phyloP scores from a whole-genome alignment of 441 rosid genomes.

The Brassica hybrid region DNA sequence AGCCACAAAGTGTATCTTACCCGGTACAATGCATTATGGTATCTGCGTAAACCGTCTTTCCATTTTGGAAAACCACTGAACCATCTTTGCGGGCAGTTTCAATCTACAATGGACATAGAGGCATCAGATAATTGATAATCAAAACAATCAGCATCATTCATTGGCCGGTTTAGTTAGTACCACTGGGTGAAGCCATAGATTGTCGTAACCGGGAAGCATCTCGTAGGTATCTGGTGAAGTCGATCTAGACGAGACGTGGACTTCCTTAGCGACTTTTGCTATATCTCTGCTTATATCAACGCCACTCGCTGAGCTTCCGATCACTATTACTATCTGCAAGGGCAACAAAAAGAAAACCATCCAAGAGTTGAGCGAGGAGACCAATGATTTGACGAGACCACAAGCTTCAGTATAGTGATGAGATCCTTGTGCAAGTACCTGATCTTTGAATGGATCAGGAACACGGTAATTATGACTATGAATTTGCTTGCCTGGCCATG shows the following conservation, averaged over 20 bases:
- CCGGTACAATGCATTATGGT: constrained; percentile 85
- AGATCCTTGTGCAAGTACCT: constrained; percentile 58
- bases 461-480: constrained; percentile 91
- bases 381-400: background rate
- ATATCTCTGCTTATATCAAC: constrained; percentile 75
- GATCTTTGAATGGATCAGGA: constrained; percentile 70
- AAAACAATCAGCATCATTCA: background rate
- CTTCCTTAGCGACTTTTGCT: constrained; percentile 79
- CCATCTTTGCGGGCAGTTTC: constrained; percentile 60
- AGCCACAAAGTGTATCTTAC: constrained; percentile 40
- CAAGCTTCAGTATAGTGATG: constrained; percentile 20
- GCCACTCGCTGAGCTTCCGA: constrained; percentile 78
- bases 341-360: background rate
- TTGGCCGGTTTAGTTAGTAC: constrained; percentile 41
- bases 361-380: background rate
- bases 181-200: constrained; percentile 84
- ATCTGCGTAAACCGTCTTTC: constrained; percentile 59
- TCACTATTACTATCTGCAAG: constrained; percentile 68
- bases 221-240: constrained; percentile 53
- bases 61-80: constrained; percentile 61
- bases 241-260: constrained; percentile 74
- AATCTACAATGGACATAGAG: constrained; percentile 51
- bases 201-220: constrained; percentile 57
- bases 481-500: constrained; percentile 92
- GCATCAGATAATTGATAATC: background rate